Evolutionary conservation across 345 rosid species (phyloP).

Genomic region (Hibiscus syriacus): DNA sequence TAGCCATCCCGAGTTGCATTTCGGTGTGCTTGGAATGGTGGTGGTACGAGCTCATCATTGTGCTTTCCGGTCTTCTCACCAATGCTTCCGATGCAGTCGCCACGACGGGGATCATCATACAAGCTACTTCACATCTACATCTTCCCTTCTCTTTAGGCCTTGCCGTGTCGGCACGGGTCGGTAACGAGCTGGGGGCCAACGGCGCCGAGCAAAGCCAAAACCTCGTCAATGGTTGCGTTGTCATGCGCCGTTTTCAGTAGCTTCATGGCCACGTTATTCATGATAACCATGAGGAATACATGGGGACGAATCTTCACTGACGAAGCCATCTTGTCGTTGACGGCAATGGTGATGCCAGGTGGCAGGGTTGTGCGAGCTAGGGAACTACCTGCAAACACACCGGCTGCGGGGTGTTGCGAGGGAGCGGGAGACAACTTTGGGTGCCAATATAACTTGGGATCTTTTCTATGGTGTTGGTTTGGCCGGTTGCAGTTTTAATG

Average conservation of each 20-base stretch:
- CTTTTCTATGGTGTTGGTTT: constrained; percentile 52
- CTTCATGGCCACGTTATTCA: constrained; percentile 25
- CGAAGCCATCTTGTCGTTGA: constrained; percentile 28
- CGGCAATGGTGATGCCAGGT: constrained; percentile 33
- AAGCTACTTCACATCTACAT: constrained; percentile 41
- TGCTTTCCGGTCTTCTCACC: constrained; percentile 34
- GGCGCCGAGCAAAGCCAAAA: constrained; percentile 28
- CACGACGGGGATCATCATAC: constrained; percentile 45
- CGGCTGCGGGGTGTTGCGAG: constrained; percentile 45
- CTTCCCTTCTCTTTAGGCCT: constrained; percentile 42
- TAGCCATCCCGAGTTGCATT: constrained; percentile 41
- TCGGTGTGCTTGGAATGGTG: no score
- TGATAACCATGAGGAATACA: constrained; percentile 24
- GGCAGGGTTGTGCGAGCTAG: constrained; percentile 47
- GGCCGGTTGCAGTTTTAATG: constrained; percentile 31
- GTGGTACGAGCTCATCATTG: constrained; percentile 61
- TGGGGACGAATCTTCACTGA: constrained; percentile 52
- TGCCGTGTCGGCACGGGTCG: constrained; percentile 45
- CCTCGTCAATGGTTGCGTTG: constrained; percentile 26
- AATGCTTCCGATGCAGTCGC: constrained; percentile 42
- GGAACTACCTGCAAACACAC: constrained; percentile 54
- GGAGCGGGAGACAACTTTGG: constrained; percentile 44
- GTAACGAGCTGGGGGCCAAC: constrained; percentile 41
- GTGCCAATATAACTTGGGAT: constrained; percentile 33
- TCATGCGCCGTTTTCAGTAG: constrained; percentile 29